phyloP scores from a whole-genome alignment of 2,329 filamentous ascomycete genomes.

The Xylariaceae sp. region DNA sequence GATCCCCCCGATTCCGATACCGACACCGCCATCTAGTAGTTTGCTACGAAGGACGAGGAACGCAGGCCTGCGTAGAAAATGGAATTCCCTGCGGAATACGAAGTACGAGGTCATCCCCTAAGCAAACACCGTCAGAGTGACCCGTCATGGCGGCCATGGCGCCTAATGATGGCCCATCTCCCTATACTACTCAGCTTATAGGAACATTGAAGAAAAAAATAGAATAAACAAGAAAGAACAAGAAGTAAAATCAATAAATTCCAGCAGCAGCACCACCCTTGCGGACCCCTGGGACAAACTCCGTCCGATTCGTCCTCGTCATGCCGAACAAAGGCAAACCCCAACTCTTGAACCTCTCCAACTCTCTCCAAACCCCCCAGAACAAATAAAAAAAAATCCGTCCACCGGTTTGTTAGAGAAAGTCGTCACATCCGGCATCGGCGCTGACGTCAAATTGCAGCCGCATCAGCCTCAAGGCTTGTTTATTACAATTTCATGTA shows the following conservation, averaged over 20 bases:
- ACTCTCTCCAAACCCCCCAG: no score
- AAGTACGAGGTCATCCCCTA: neutral
- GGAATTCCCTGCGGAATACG: no score
- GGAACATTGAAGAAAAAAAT: no score
- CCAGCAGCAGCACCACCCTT: neutral
- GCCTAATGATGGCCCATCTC: no score
- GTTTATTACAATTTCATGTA: neutral
- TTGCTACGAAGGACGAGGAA: no score
- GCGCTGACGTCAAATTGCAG: constrained; percentile 12
- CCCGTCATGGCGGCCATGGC: neutral
- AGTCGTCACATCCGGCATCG: constrained; percentile 13
- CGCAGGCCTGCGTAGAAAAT: no score
- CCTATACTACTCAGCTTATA: no score
- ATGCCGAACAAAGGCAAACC: neutral
- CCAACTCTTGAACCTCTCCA: no score
- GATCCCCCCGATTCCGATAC: neutral
- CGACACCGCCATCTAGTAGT: neutral
- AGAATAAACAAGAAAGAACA: no score
- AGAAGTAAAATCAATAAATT: no score
- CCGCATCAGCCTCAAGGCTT: constrained; percentile 9
- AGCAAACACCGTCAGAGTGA: neutral
- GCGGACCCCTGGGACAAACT: neutral
- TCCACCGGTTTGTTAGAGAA: neutral
- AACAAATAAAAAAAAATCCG: neutral
- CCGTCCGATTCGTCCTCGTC: neutral